phyloP scores from a whole-genome alignment of 1,139 yeast species.

The Blastobotrys malaysiensis region DNA sequence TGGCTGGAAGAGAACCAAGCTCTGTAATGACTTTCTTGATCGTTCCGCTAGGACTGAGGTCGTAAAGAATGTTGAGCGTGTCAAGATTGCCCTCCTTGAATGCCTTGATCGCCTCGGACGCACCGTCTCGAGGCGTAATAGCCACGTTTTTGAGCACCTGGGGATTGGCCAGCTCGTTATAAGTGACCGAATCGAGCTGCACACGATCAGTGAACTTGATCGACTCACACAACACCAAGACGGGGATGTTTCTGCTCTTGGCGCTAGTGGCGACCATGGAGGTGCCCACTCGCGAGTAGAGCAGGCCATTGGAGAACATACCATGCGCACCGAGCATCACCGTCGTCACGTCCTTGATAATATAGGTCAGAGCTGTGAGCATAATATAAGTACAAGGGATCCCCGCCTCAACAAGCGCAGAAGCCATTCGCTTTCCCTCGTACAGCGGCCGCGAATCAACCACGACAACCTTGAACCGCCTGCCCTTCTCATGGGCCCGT shows the following conservation, averaged over 20 bases:
- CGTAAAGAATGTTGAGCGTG: slow-evolving; percentile 82
- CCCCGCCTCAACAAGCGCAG: slow-evolving; percentile 52
- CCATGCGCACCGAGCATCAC: slow-evolving; percentile 97
- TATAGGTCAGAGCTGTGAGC: slow-evolving; percentile 72
- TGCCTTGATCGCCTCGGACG: slow-evolving; percentile 20
- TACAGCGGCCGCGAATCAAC: slow-evolving; percentile 95
- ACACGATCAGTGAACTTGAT: slow-evolving; percentile 93
- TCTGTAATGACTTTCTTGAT: slow-evolving; percentile 95
- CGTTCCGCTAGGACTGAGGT: slow-evolving; percentile 89
- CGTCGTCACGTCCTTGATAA: slow-evolving; percentile 77
- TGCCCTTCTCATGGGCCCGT: slow-evolving; percentile 59
- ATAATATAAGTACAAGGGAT: slow-evolving; percentile 69
- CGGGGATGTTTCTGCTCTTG: slow-evolving; percentile 83
- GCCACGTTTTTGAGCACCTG: slow-evolving; percentile 59
- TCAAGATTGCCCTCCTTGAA: slow-evolving; percentile 52
- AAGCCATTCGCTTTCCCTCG: slow-evolving; percentile 80
- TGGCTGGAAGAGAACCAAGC: slow-evolving; percentile 92
- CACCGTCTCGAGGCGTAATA: slow-evolving; percentile 30
- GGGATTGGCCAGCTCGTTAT: slow-evolving; percentile 85
- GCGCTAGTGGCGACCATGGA: slow-evolving; percentile 93
- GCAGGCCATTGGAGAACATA: slow-evolving; percentile 89
- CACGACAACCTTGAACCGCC: slow-evolving; percentile 71
- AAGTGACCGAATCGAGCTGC: slow-evolving; percentile 89
- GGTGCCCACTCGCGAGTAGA: slow-evolving; percentile 92
- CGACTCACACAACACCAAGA: slow-evolving; percentile 90